Conservation (phyloP, 2,329 filamentous ascomycete genomes). For the Penicillium nordicum region DNA sequence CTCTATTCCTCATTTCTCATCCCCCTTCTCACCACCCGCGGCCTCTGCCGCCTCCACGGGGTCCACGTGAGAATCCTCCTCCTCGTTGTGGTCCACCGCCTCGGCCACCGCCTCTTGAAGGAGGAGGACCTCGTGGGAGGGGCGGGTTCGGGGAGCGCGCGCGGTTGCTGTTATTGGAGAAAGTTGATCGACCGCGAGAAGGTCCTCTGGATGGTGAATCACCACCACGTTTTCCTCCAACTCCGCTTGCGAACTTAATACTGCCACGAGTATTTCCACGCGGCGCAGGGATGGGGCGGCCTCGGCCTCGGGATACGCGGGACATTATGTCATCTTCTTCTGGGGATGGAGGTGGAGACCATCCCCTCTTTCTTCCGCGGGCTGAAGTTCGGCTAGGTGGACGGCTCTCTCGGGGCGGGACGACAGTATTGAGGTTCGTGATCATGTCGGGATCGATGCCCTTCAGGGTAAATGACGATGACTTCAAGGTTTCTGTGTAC, state of each 20-base stretch:
- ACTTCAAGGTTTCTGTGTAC: conserved; percentile 20
- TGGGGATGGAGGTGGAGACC: conserved; percentile 27
- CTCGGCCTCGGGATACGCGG: conserved; percentile 20
- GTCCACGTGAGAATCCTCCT: conserved; percentile 11
- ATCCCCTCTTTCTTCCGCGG: conserved; percentile 1
- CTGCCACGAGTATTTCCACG: conserved; percentile 28
- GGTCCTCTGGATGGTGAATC: not conserved
- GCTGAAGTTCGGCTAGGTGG: conserved; percentile 1
- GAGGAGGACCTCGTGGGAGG: conserved; percentile 12
- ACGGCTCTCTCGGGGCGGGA: conserved; percentile 6
- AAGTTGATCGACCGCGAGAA: conserved; percentile 26
- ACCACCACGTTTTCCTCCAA: conserved; percentile 25
- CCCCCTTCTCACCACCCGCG: conserved; percentile 9
- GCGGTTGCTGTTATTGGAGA: conserved; percentile 17
- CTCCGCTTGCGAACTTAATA: conserved; percentile 36
- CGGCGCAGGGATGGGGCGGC: conserved; percentile 26
- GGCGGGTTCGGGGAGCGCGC: conserved; percentile 29
- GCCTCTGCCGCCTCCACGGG: conserved; percentile 14
- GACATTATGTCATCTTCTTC: conserved; percentile 36
- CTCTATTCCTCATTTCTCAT: not conserved
- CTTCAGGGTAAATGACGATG: conserved; percentile 41
- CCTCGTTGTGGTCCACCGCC: conserved; percentile 11
- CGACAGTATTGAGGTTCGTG: conserved; percentile 37
- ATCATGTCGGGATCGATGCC: conserved; percentile 37
- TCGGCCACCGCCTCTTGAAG: conserved; percentile 14